Evolutionary conservation across 306 rosid species (phyloP).

Genomic region (Vigna radiata): DNA sequence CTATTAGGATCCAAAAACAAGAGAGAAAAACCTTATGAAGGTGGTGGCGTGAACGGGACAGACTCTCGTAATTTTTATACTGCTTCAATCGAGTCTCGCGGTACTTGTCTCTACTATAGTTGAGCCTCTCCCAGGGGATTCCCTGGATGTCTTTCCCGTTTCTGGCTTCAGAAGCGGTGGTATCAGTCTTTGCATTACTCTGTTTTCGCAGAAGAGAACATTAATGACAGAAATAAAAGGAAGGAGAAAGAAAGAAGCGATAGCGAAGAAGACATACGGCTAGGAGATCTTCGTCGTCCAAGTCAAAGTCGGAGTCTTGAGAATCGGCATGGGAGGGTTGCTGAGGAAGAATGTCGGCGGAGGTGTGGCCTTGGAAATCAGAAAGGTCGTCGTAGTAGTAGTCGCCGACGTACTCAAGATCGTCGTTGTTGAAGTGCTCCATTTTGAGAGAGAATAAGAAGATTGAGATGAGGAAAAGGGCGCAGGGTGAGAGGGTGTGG

Average conservation of each 20-base stretch:
- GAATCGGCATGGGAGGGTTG: conserved; percentile 10
- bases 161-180: conserved; percentile 79
- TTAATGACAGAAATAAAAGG: background rate
- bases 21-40: conserved; percentile 61
- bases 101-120: conserved; percentile 69
- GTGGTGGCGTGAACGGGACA: conserved; percentile 59
- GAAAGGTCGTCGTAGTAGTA: conserved; percentile 50
- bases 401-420: conserved; percentile 63
- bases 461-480: background rate
- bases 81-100: conserved; percentile 82
- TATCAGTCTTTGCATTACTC: conserved; percentile 73
- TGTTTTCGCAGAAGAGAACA: conserved; percentile 38
- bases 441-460: conserved; percentile 23
- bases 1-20: background rate
- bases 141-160: conserved; percentile 95
- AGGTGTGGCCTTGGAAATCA: conserved; percentile 58
- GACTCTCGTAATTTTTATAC: conserved; percentile 80
- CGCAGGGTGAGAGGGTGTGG: background rate
- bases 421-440: conserved; percentile 76
- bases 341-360: conserved; percentile 40
- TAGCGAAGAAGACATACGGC: conserved; percentile 38
- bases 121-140: conserved; percentile 93
- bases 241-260: background rate
- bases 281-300: conserved; percentile 70
- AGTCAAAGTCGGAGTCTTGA: conserved; percentile 41